Conservation (phyloP, 1,139 yeast species). For the Barnettozyma hawaiiensis region DNA sequence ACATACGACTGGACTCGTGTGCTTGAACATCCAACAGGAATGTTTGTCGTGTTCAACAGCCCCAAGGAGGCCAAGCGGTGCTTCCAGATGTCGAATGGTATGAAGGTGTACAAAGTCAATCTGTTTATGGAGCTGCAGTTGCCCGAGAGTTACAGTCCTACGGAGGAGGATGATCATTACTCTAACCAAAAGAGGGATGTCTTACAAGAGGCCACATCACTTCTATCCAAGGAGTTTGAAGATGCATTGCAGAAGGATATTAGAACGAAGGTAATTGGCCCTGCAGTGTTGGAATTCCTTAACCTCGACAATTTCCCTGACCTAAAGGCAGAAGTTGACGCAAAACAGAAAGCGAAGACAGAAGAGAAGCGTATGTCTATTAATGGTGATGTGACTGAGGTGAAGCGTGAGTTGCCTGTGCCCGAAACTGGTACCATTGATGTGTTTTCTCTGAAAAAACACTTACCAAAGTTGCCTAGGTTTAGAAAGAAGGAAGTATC, state of each 20-base stretch:
- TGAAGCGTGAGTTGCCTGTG: slow-evolving; percentile 23
- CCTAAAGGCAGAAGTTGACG: slow-evolving; percentile 37
- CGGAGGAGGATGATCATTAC: slow-evolving; percentile 10
- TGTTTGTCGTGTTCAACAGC: slow-evolving; percentile 64
- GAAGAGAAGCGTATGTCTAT: neutral
- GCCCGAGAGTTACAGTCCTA: slow-evolving; percentile 8
- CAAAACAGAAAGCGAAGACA: slow-evolving; percentile 4
- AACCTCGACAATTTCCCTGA: slow-evolving; percentile 56
- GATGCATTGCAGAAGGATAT: slow-evolving; percentile 64
- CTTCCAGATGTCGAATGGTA: slow-evolving; percentile 61
- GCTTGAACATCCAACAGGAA: slow-evolving; percentile 57
- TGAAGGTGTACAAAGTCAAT: slow-evolving; percentile 42
- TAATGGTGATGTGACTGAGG: slow-evolving; percentile 22
- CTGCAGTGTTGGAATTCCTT: slow-evolving; percentile 57
- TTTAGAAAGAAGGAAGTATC: slow-evolving; percentile 38
- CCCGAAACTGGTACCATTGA: slow-evolving; percentile 28
- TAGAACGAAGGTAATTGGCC: slow-evolving; percentile 69
- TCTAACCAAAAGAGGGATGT: slow-evolving; percentile 17
- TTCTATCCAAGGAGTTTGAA: slow-evolving; percentile 59
- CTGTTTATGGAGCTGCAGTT: slow-evolving; percentile 9
- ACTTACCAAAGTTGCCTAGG: slow-evolving; percentile 38
- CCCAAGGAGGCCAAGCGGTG: slow-evolving; percentile 62
- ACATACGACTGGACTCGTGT: slow-evolving; percentile 61
- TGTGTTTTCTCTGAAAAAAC: slow-evolving; percentile 15
- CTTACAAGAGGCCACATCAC: slow-evolving; percentile 53